These are phyloP conservation scores for Cyanidiococcus yangmingshanensis DNA, from an alignment of 23 red algal genomes.

Conservation along the genomic window DNA sequence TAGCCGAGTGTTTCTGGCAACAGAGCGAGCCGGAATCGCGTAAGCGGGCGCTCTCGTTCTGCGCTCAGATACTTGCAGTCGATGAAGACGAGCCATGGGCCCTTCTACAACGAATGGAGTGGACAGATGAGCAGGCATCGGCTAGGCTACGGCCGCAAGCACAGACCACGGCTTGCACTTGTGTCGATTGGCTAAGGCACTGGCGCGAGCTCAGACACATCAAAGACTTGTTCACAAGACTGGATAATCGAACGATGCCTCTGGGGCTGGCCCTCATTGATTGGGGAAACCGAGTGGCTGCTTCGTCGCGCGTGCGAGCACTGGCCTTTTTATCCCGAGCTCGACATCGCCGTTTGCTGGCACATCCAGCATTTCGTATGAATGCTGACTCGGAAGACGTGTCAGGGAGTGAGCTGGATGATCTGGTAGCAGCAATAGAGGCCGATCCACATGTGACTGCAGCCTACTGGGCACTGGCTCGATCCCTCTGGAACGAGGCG, in stretches of 20 bases:
- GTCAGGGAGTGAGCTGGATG: no score
- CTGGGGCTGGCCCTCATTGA: neutral
- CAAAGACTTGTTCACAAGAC: neutral
- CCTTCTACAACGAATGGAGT: neutral
- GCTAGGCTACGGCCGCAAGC: neutral
- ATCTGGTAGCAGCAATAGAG: neutral
- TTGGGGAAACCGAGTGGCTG: neutral
- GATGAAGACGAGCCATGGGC: neutral
- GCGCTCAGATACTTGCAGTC: neutral
- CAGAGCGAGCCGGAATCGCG: neutral
- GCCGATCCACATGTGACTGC: neutral
- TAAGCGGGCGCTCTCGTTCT: neutral
- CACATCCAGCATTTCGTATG: no score
- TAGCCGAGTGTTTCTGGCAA: neutral
- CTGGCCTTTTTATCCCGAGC: neutral
- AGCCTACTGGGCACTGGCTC: neutral
- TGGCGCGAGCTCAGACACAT: neutral
- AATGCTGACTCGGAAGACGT: no score
- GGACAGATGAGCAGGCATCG: neutral
- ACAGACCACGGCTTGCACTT: neutral
- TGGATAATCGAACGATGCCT: neutral
- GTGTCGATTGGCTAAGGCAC: neutral
- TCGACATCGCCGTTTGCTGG: slow-evolving; percentile 2
- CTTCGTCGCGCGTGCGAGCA: neutral
- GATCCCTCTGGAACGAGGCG: neutral